Conservation (phyloP, 805 yeast genomes). For the Limtongia smithiae region DNA sequence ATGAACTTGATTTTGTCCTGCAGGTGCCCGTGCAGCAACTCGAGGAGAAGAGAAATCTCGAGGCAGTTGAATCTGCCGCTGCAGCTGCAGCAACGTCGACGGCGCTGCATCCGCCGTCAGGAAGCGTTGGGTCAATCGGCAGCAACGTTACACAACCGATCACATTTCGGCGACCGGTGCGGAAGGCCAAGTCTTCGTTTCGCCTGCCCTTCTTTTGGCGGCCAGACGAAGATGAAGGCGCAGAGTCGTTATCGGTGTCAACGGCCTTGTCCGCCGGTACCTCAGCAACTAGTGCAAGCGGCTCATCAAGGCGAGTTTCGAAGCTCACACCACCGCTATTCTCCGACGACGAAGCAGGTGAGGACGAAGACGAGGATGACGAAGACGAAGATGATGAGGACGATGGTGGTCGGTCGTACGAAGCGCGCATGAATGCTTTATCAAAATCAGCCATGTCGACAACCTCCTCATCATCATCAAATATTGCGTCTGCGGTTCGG, state of each 20-base stretch:
- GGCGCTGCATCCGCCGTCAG: too few relatives aligned
- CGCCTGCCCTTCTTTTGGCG: conserved; percentile 29
- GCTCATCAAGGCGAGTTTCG: too few relatives aligned
- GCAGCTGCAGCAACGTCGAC: too few relatives aligned
- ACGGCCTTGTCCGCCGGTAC: neutral
- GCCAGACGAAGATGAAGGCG: conserved; percentile 23
- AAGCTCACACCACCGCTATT: too few relatives aligned
- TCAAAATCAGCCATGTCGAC: neutral
- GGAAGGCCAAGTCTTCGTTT: conserved; percentile 14
- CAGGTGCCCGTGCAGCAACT: neutral
- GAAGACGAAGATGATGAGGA: neutral
- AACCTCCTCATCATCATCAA: neutral
- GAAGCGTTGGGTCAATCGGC: too few relatives aligned
- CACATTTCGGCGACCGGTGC: neutral
- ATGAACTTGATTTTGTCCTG: neutral
- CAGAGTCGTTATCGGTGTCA: neutral
- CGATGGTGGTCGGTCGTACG: too few relatives aligned
- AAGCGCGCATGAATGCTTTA: too few relatives aligned
- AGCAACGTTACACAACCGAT: neutral
- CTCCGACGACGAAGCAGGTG: neutral
- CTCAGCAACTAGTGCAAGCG: neutral
- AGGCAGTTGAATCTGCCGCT: too few relatives aligned
- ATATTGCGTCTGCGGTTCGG: neutral
- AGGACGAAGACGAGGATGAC: conserved; percentile 1
- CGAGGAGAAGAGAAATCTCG: neutral